Conservation (phyloP, 2,329 filamentous ascomycete species). For the Colletotrichum sublineola region DNA sequence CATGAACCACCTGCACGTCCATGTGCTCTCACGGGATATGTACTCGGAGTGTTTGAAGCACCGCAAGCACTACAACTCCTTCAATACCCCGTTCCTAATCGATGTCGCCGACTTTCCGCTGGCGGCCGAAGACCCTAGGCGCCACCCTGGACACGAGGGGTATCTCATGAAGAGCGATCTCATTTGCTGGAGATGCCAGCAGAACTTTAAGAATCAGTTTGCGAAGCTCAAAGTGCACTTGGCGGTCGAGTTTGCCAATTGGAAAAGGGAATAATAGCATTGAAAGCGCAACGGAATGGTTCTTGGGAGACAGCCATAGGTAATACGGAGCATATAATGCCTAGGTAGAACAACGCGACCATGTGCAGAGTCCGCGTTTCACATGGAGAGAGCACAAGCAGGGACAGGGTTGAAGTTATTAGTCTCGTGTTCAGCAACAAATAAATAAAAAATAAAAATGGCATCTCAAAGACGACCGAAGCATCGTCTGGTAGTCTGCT, state of each 20-base stretch:
- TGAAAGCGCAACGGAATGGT: neutral
- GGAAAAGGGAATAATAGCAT: conserved; percentile 73
- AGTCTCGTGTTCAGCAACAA: conserved; percentile 29
- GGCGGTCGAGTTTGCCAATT: conserved; percentile 78
- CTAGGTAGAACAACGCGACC: conserved; percentile 16
- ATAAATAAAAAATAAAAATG: neutral
- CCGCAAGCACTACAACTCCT: conserved; percentile 92
- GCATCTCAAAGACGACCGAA: conserved; percentile 24
- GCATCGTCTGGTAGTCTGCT: neutral
- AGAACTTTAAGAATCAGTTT: conserved; percentile 81
- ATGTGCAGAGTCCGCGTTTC: conserved; percentile 11
- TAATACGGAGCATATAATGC: neutral
- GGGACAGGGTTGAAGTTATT: conserved; percentile 1
- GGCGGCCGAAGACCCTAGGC: conserved; percentile 71
- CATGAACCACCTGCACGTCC: conserved; percentile 93
- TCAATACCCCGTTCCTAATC: conserved; percentile 88
- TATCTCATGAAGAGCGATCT: conserved; percentile 75
- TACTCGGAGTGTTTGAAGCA: conserved; percentile 79
- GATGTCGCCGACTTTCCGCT: conserved; percentile 85
- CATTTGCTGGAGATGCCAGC: conserved; percentile 86
- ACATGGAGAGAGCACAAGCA: conserved; percentile 1
- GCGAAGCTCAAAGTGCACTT: conserved; percentile 81
- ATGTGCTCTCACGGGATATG: conserved; percentile 87
- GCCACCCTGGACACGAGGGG: conserved; percentile 65
- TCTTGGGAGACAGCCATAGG: neutral